Percentiles rank a stretch among this genome's conserved stretches.
Evolutionary conservation across 257 asterid genomes (phyloP).

Genomic region (Anisodus tanguticus): DNA sequence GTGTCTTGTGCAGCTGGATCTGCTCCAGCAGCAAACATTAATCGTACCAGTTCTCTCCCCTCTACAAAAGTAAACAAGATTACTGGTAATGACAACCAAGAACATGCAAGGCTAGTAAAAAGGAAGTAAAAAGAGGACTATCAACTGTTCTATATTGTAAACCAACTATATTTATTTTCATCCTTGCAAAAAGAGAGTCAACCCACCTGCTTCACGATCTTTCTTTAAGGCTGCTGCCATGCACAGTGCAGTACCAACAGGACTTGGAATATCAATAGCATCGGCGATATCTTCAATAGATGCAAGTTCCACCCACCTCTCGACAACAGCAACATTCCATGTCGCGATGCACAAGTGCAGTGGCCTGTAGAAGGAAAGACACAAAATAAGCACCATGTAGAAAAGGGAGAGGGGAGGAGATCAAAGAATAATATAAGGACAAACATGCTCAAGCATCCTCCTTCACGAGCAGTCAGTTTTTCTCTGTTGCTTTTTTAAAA

Average conservation of each 20-base stretch:
- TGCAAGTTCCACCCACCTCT: slow-evolving; percentile 94
- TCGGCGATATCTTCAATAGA: slow-evolving; percentile 67
- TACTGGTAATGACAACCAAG: slow-evolving; percentile 21
- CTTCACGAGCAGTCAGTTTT: neutral
- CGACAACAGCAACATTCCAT: slow-evolving; percentile 91
- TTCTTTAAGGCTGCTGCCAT: slow-evolving; percentile 95
- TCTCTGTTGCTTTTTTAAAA: neutral
- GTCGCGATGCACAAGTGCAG: slow-evolving; percentile 87
- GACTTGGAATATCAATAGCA: slow-evolving; percentile 88
- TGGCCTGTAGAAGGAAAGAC: slow-evolving; percentile 65
- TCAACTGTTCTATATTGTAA: slow-evolving; percentile 19
- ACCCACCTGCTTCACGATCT: slow-evolving; percentile 85
- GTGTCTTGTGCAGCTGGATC: slow-evolving; percentile 86
- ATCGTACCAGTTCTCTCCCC: slow-evolving; percentile 86
- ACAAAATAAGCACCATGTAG: slow-evolving; percentile 17
- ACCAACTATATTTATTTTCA: slow-evolving; percentile 10
- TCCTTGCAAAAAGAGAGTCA: slow-evolving; percentile 18
- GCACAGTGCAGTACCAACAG: slow-evolving; percentile 93
- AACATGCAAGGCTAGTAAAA: neutral
- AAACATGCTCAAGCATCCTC: slow-evolving; percentile 3
- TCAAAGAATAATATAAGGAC: slow-evolving; percentile 3
- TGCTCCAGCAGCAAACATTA: slow-evolving; percentile 90
- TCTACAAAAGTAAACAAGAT: slow-evolving; percentile 46
- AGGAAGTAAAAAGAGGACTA: neutral
- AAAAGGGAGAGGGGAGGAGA: slow-evolving; percentile 14